Base-by-base conservation (phyloP, 805 yeast species). In the Metschnikowia vanudenii region DNA sequence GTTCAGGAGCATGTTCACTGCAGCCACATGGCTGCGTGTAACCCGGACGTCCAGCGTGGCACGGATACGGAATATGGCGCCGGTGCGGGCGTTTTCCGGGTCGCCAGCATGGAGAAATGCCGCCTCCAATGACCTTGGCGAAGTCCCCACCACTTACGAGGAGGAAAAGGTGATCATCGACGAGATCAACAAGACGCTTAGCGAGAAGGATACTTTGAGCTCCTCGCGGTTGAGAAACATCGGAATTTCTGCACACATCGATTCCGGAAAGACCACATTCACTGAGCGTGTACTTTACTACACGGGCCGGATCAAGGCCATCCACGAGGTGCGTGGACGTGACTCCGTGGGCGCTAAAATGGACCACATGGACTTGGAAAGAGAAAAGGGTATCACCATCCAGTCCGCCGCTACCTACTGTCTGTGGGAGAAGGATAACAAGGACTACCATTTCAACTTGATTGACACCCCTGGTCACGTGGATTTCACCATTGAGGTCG, bases 381-480 rank as follows among this genome's bases (percentile, higher is more conserved):
- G 99, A 65, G 99, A 94, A 69, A 94, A 94, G 66, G 99, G 99
- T 69, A 94, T 94, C 62, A 94, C 99, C 42, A 94, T 94, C 64
- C 99, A 94, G 71, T 89, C 97, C 50, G 99, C 99, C 53, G 99
- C 99, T 30, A 94, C 99, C 1, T 94, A 88, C 73, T 92, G 98
- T 75, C 84, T 95, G 41, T 94, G 99, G 99, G 84, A 84, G 49
- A 88, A 87, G 63, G 84, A 79, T 46, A 66, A 72, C 37, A 67
- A 75, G 52, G 75, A 77, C 51, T 92, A 82, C 66, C 96, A 89
- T 66, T 90, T 91, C 75, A 94, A 94, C 67, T 77, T 94, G 68
- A 94, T 94, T 67, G 99, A 94, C 69, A 94, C 99, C 7, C 99
- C 99, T 3, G 99, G 99, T 34, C 99, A 94, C 68, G 94, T 95